phyloP scores from a whole-genome alignment of 2,329 filamentous ascomycete species.

The Trichoderma sp. region DNA sequence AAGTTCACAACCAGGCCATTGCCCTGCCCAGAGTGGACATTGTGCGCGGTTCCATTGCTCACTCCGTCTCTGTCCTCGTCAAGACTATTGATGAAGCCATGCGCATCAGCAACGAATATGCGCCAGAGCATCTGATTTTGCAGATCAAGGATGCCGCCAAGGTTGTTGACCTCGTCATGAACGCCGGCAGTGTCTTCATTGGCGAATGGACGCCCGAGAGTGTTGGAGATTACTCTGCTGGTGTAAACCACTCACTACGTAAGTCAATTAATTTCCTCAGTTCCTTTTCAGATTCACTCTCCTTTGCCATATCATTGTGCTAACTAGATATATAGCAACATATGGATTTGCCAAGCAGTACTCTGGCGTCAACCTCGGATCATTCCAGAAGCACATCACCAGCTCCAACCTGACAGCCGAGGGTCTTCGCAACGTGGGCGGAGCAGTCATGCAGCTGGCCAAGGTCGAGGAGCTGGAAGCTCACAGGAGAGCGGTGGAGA shows the following conservation, averaged over 20 bases:
- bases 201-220: conserved; percentile 96
- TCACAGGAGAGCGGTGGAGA: conserved; percentile 84
- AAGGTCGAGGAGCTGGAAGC: conserved; percentile 94
- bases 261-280: conserved; percentile 45
- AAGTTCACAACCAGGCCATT: conserved; percentile 82
- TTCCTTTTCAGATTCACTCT: not conserved
- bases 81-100: conserved; percentile 70
- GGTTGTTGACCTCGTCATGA: conserved; percentile 76
- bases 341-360: conserved; percentile 99
- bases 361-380: conserved; percentile 92
- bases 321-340: conserved; percentile 60
- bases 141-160: conserved; percentile 76
- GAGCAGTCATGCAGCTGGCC: conserved; percentile 90
- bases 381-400: conserved; percentile 97
- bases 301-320: not conserved
- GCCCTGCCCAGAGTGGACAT: conserved; percentile 89
- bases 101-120: conserved; percentile 86
- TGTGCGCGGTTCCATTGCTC: conserved; percentile 81
- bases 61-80: conserved; percentile 84
- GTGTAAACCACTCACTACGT: conserved; percentile 97
- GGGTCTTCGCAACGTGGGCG: conserved; percentile 79
- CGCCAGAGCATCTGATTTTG: conserved; percentile 93
- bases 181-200: conserved; percentile 94
- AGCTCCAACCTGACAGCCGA: conserved; percentile 85
- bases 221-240: conserved; percentile 96